A percentile compares a stretch with the other conserved stretches of the same genome.
phyloP scores from a whole-genome alignment of 768 basidiomycete genomes.

The Chalciporus chontae region DNA sequence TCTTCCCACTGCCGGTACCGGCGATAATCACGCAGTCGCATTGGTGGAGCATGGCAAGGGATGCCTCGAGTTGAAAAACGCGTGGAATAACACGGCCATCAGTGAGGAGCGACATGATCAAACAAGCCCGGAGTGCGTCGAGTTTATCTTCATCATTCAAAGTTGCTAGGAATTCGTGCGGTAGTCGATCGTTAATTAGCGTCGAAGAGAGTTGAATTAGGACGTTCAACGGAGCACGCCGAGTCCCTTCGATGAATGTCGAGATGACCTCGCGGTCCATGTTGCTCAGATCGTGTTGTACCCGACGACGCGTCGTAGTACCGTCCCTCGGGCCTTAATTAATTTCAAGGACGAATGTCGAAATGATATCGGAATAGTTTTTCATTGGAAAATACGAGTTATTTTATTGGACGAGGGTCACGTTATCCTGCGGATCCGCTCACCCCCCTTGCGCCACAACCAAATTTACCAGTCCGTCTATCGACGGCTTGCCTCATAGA shows the following conservation, averaged over 20 bases:
- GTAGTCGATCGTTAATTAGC: no score
- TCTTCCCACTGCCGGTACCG: slow-evolving; percentile 3
- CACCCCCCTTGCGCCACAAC: not conserved
- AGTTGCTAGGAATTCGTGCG: no score
- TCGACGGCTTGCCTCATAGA: not conserved
- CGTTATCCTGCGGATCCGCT: not conserved
- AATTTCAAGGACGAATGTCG: no score
- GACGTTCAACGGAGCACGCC: no score
- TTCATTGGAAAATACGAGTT: no score
- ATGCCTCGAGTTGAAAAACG: not conserved
- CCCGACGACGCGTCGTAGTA: no score
- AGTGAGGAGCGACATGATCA: not conserved
- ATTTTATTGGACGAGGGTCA: not conserved
- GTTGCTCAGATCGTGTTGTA: no score
- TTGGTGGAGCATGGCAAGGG: not conserved
- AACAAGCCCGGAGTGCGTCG: not conserved
- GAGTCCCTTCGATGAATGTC: no score
- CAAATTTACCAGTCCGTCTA: slow-evolving; percentile 2
- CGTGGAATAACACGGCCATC: not conserved
- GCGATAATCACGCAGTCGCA: not conserved
- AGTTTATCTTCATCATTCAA: not conserved
- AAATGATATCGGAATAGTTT: no score
- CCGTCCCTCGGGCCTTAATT: no score
- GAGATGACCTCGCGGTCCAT: no score
- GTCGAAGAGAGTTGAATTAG: no score